Evolutionary conservation across 2,329 filamentous ascomycete species (phyloP), one percentile per base, ranked within the genome.

Genomic region (Epichloe glyceriae): DNA sequence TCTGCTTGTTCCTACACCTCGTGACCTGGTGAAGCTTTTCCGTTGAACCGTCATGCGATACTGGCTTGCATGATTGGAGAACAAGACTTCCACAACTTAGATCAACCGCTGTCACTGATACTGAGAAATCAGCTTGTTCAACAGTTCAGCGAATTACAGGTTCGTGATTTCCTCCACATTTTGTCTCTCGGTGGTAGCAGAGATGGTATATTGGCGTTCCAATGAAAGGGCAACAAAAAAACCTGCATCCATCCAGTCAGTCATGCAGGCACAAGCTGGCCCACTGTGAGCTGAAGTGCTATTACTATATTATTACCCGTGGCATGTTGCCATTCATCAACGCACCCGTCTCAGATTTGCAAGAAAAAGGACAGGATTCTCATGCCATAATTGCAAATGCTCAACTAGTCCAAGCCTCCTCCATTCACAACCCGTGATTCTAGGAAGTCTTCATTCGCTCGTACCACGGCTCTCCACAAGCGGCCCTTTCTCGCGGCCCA

Each of bases 231-330:
- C n/a, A 4, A 39, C 12, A 22, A 37, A 35, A 34, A 41, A 12
- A 35, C 19, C 38, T 51, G 38, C 39, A 43, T 43, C 45, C 42
- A 47, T 38, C 22, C 33, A 40, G 19, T 20, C 33, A 43, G 19
- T 20, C 33, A 43, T 51, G 50, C 50, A 51, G 44, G 50, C 50
- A 51, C 45, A 17, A 41, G 49, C 49, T 50, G 26, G 30, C 5
- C 39, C 38, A 43, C 40, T 44, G 33, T 8, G 26, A 50, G n/a
- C 39, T 39, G 40, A 39, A 50, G 33, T 50, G 42, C 33, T 38
- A 19, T n/a, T 7, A 22, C 22, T 22, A 7, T 26, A 22, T 7
- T 22, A 7, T 26, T 30, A 35, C 33, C 2, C 33, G 17, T 8
- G 33, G 33, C 33, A 19, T n/a, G 19, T 19, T 30, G 26, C 38